These are phyloP conservation scores for Blumeria hordei DNA, from an alignment of 2,329 filamentous ascomycete genomes.

Conservation along the genomic window DNA sequence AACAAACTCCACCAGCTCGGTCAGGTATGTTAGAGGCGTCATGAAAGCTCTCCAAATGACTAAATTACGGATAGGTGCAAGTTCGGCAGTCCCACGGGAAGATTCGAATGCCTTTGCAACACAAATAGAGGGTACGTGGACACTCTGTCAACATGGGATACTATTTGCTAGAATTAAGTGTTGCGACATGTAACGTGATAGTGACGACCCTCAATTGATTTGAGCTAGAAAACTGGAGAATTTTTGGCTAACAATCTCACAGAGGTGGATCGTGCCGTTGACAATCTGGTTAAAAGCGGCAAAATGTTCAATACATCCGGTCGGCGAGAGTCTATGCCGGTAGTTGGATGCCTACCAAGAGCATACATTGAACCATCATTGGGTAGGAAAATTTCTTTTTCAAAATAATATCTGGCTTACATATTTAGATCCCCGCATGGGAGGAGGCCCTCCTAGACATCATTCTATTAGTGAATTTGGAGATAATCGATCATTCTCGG, in stretches of 20 bases:
- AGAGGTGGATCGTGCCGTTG: conserved; percentile 92
- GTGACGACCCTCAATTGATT: no score
- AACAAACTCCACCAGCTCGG: conserved; percentile 45
- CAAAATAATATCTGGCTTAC: conserved; percentile 3
- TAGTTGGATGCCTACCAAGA: conserved; percentile 31
- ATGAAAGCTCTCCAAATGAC: conserved; percentile 6
- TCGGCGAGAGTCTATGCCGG: conserved; percentile 62
- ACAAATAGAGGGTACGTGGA: conserved; percentile 65
- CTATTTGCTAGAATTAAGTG: no score
- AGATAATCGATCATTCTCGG: conserved; percentile 44
- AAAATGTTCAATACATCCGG: conserved; percentile 54
- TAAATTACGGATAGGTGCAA: conserved; percentile 33
- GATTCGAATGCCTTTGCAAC: conserved; percentile 58
- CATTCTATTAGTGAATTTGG: conserved; percentile 67
- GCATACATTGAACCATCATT: conserved; percentile 26
- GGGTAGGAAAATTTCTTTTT: conserved; percentile 22
- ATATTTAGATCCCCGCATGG: conserved; percentile 42
- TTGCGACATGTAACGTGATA: no score
- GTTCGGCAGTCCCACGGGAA: conserved; percentile 48
- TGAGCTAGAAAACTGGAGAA: conserved; percentile 1
- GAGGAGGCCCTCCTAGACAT: conserved; percentile 41
- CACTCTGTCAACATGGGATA: no score
- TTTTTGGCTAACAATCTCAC: conserved; percentile 8
- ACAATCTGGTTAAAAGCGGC: conserved; percentile 89
- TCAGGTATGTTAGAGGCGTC: conserved; percentile 31